Evolutionary conservation across 2,329 filamentous ascomycete genomes (phyloP).

Genomic region (Arthroderma uncinatum): DNA sequence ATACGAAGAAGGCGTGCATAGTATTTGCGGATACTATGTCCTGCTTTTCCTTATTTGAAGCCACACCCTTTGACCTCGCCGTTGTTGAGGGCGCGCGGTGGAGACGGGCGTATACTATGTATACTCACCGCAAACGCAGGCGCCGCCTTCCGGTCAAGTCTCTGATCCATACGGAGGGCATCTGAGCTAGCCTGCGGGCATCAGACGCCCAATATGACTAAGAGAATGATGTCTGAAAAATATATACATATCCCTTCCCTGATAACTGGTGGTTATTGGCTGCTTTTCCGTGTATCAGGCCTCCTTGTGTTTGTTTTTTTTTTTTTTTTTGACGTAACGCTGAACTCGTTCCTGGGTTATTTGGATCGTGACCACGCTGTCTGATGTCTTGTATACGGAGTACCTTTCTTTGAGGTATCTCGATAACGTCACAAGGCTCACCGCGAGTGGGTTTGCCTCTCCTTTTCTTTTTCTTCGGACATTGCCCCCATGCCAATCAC

Average conservation of each 20-base stretch:
- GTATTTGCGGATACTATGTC: not conserved
- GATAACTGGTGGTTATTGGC: not conserved
- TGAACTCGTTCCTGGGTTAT: not conserved
- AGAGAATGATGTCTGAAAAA: not conserved
- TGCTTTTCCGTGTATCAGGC: not conserved
- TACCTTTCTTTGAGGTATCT: slow-evolving; percentile 2
- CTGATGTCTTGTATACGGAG: not conserved
- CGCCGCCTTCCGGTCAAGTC: not conserved
- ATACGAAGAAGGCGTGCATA: not conserved
- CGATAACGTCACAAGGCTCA: slow-evolving; percentile 4
- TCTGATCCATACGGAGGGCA: not conserved
- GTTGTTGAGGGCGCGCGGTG: not conserved
- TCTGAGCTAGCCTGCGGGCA: not conserved
- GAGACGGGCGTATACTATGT: not conserved
- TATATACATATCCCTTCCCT: not conserved
- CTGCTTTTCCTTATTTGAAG: not conserved
- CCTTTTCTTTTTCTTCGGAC: not conserved
- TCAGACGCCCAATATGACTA: not conserved
- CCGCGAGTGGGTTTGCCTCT: not conserved
- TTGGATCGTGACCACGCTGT: not conserved
- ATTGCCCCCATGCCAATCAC: not conserved
- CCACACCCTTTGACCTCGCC: not conserved
- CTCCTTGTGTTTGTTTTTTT: slow-evolving; percentile 1
- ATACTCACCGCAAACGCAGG: not conserved
- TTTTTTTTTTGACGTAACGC: not conserved